phyloP scores from a whole-genome alignment of 2,329 filamentous ascomycete species.

The Penicillium brasilianum region DNA sequence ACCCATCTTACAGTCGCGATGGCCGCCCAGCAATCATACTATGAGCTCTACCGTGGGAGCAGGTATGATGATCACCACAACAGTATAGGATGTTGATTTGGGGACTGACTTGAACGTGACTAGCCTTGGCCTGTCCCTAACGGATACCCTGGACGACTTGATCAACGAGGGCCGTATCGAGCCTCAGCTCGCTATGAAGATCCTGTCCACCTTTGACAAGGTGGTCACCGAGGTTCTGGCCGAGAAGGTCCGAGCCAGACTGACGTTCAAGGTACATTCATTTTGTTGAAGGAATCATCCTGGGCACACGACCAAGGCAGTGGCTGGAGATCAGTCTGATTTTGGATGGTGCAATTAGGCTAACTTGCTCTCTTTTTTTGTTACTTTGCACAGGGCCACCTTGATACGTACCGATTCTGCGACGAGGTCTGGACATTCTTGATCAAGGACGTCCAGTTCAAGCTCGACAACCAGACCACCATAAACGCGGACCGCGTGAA shows the following conservation, averaged over 20 bases:
- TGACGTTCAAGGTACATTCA: conserved; percentile 85
- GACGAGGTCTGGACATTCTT: conserved; percentile 99
- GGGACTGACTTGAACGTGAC: conserved; percentile 27
- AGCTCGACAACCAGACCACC: conserved; percentile 80
- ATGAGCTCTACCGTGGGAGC: conserved; percentile 97
- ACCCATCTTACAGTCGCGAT: conserved; percentile 41
- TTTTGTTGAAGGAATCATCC: conserved; percentile 6
- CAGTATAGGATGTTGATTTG: conserved; percentile 3
- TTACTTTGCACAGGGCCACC: conserved; percentile 71
- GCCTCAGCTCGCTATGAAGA: conserved; percentile 98
- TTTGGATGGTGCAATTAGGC: conserved; percentile 3
- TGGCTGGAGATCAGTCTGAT: not conserved
- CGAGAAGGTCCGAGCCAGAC: conserved; percentile 86
- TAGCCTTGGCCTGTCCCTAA: conserved; percentile 91
- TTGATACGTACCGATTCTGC: conserved; percentile 98
- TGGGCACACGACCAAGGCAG: not conserved
- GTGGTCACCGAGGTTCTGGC: conserved; percentile 88
- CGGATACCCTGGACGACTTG: conserved; percentile 94
- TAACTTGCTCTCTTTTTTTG: conserved; percentile 21
- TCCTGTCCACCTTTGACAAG: conserved; percentile 92
- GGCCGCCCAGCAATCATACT: conserved; percentile 65
- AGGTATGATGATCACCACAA: conserved; percentile 66
- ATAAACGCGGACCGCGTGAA: conserved; percentile 91
- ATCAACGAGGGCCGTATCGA: conserved; percentile 95
- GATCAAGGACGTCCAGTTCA: conserved; percentile 98